phyloP scores from a whole-genome alignment of 495 filamentous ascomycete genomes.

The Chaetomium fimeti region DNA sequence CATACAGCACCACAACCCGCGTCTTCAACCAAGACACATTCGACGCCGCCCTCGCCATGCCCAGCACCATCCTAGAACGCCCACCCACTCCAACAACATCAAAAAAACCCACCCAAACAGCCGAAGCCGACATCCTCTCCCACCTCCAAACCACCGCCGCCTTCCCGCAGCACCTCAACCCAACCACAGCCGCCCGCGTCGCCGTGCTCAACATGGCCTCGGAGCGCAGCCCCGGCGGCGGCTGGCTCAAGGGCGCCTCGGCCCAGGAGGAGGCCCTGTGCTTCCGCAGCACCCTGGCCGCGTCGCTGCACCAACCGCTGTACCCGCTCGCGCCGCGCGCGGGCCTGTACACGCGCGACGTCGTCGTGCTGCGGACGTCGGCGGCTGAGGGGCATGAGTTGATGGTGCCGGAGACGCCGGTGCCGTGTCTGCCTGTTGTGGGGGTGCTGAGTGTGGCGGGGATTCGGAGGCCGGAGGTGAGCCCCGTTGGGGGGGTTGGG shows the following conservation, averaged over 20 bases:
- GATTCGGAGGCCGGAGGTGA: slow-evolving; percentile 37
- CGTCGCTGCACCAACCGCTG: slow-evolving; percentile 47
- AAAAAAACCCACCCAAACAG: background rate
- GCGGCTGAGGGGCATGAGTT: slow-evolving; percentile 42
- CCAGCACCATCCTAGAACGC: slow-evolving; percentile 15
- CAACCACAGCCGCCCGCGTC: slow-evolving; percentile 36
- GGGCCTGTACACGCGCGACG: slow-evolving; percentile 57
- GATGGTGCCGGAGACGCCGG: slow-evolving; percentile 30
- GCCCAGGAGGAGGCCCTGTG: slow-evolving; percentile 69
- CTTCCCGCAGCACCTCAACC: slow-evolving; percentile 20
- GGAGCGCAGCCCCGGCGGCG: slow-evolving; percentile 50
- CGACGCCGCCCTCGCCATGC: slow-evolving; percentile 49
- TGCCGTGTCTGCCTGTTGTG: slow-evolving; percentile 46
- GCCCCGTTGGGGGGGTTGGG: slow-evolving; percentile 14
- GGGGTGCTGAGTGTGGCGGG: slow-evolving; percentile 60
- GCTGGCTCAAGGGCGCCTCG: slow-evolving; percentile 52
- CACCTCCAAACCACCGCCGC: slow-evolving; percentile 9
- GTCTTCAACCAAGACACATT: slow-evolving; percentile 54
- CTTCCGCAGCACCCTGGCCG: slow-evolving; percentile 58
- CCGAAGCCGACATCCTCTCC: slow-evolving; percentile 1
- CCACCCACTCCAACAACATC: background rate
- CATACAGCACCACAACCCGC: slow-evolving; percentile 33
- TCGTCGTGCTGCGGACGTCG: slow-evolving; percentile 55
- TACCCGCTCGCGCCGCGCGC: slow-evolving; percentile 51
- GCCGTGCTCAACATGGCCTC: slow-evolving; percentile 64